These are phyloP conservation scores for Hermanozyma aechmeae DNA, from an alignment of 805 yeast species.

Conservation along the genomic window DNA sequence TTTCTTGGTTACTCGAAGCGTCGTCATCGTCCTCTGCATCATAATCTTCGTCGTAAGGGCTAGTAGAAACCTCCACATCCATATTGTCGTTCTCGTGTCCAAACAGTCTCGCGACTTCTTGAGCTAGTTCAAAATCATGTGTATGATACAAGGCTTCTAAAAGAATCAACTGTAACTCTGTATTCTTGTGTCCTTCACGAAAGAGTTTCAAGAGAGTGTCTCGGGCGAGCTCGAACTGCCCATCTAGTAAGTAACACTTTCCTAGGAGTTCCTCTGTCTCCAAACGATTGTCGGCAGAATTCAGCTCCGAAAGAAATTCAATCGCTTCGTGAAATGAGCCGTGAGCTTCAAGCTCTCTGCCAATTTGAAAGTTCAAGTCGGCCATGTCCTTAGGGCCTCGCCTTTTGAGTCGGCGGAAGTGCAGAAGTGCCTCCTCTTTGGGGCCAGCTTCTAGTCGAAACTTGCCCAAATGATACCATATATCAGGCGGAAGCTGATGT, in stretches of 20 bases:
- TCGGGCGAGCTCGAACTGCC: constrained; percentile 58
- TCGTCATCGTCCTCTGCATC: not conserved
- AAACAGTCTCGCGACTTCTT: too few species aligned
- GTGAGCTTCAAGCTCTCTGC: constrained; percentile 57
- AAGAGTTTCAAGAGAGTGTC: constrained; percentile 47
- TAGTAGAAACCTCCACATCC: not conserved
- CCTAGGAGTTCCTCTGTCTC: constrained; percentile 58
- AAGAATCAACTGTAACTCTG: constrained; percentile 66
- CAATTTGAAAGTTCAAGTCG: constrained; percentile 74
- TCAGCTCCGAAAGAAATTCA: constrained; percentile 49
- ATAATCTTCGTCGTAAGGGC: not conserved
- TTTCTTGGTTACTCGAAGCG: constrained; percentile 6
- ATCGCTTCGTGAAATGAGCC: constrained; percentile 73
- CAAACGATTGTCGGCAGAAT: constrained; percentile 29
- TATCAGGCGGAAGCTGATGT: constrained; percentile 71
- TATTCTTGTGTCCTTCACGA: constrained; percentile 47
- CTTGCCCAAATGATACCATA: constrained; percentile 71
- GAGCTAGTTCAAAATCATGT: constrained; percentile 48
- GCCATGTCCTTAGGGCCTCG: constrained; percentile 44
- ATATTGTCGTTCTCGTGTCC: too few species aligned
- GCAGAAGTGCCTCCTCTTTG: constrained; percentile 61
- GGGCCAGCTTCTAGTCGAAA: constrained; percentile 59
- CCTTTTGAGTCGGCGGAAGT: constrained; percentile 50
- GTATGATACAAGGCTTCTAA: constrained; percentile 74
- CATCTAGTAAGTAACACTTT: constrained; percentile 67